These are phyloP conservation scores for Saccharomycopsis capsularis DNA, from an alignment of 805 yeast species.

Conservation along the genomic window DNA sequence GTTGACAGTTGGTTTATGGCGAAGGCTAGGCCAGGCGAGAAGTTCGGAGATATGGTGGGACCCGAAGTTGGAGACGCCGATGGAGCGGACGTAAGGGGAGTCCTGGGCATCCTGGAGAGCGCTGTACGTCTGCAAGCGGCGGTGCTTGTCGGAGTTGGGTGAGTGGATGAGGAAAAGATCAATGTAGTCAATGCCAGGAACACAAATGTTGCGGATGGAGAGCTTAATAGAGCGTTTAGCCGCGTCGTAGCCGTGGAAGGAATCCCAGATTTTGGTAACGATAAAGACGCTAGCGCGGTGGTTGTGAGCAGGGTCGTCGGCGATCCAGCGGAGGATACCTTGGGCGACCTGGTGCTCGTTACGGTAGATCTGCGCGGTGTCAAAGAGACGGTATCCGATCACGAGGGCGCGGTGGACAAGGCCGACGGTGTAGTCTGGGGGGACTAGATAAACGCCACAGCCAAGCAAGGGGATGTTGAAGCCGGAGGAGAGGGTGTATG, in stretches of 20 bases:
- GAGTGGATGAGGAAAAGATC: slow-evolving; percentile 24
- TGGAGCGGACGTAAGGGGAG: slow-evolving; percentile 41
- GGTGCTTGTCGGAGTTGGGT: slow-evolving; percentile 16
- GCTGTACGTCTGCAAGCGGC: slow-evolving; percentile 42
- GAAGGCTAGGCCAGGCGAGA: slow-evolving; percentile 38
- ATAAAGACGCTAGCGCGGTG: slow-evolving; percentile 15
- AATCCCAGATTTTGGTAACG: slow-evolving; percentile 20
- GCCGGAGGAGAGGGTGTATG: slow-evolving; percentile 8
- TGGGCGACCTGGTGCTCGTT: slow-evolving; percentile 19
- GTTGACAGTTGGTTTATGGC: slow-evolving; percentile 39
- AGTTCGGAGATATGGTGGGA: slow-evolving; percentile 49
- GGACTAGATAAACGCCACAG: slow-evolving; percentile 19
- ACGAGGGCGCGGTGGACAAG: slow-evolving; percentile 19
- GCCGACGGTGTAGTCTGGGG: slow-evolving; percentile 16
- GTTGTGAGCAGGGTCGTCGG: slow-evolving; percentile 16
- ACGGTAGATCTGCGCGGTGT: slow-evolving; percentile 21
- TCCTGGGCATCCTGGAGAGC: slow-evolving; percentile 52
- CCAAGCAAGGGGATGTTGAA: slow-evolving; percentile 16
- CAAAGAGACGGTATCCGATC: slow-evolving; percentile 20
- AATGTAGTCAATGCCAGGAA: slow-evolving; percentile 23
- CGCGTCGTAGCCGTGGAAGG: slow-evolving; percentile 19
- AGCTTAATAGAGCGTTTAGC: slow-evolving; percentile 12
- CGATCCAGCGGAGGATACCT: slow-evolving; percentile 18
- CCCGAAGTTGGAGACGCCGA: slow-evolving; percentile 65
- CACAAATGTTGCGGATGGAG: slow-evolving; percentile 17